These are phyloP conservation scores for Ascomycota sp. DNA, from an alignment of 2,329 filamentous ascomycete genomes.

Conservation along the genomic window DNA sequence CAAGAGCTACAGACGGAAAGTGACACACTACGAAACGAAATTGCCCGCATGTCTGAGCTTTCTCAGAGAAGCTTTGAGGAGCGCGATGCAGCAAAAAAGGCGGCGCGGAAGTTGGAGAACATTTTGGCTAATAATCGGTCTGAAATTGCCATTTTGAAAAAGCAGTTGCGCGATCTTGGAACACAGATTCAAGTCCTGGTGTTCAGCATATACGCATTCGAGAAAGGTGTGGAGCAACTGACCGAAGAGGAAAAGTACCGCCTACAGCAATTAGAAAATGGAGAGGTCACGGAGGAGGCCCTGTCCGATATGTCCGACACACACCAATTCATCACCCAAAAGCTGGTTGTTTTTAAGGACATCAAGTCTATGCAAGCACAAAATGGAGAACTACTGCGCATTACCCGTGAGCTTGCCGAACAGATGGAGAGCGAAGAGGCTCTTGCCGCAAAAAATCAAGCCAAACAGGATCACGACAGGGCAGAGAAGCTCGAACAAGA, in stretches of 20 bases:
- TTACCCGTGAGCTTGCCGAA: conserved; percentile 68
- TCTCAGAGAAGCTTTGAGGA: conserved; percentile 67
- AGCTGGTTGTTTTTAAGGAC: conserved; percentile 76
- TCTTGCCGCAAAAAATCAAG: conserved; percentile 40
- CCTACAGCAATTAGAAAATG: conserved; percentile 57
- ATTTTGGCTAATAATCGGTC: conserved; percentile 41
- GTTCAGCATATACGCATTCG: conserved; percentile 64
- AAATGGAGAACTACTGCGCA: conserved; percentile 65
- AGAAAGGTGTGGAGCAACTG: conserved; percentile 57
- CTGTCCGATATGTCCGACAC: conserved; percentile 64
- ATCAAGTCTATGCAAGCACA: conserved; percentile 70
- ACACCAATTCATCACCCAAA: conserved; percentile 71
- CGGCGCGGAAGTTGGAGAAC: conserved; percentile 59
- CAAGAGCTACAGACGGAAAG: conserved; percentile 70
- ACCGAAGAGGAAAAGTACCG: conserved; percentile 52
- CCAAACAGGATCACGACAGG: conserved; percentile 45
- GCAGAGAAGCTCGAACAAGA: conserved; percentile 54
- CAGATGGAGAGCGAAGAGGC: conserved; percentile 86
- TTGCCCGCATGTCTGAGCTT: conserved; percentile 67
- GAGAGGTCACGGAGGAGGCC: conserved; percentile 51
- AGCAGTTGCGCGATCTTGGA: conserved; percentile 75
- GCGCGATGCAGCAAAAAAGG: conserved; percentile 58
- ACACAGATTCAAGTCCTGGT: conserved; percentile 80
- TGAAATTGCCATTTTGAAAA: conserved; percentile 61
- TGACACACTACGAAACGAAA: conserved; percentile 58